Conservation (phyloP, 176 grass and related monocot species). For the Lolium rigidum region DNA sequence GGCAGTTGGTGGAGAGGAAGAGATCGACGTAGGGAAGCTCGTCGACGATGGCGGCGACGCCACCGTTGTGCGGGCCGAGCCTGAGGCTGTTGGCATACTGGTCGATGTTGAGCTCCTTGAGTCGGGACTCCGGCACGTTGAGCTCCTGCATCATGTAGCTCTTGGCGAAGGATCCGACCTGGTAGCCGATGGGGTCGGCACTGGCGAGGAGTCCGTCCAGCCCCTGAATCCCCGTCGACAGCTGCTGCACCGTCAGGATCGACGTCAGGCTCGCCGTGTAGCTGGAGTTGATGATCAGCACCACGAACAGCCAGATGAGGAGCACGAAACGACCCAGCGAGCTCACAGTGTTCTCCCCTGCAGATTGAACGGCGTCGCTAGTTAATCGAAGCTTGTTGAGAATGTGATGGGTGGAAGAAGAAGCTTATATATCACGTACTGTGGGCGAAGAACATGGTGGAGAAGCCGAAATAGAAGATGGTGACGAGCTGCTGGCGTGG, state of each 20-base stretch:
- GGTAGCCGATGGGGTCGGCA: slow-evolving; percentile 75
- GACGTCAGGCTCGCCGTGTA: slow-evolving; percentile 97
- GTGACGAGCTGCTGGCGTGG: slow-evolving; percentile 72
- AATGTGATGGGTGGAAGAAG: not conserved
- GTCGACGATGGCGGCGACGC: slow-evolving; percentile 88
- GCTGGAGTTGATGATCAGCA: slow-evolving; percentile 94
- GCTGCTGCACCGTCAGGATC: slow-evolving; percentile 93
- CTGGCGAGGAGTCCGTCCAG: slow-evolving; percentile 71
- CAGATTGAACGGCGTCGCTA: not conserved
- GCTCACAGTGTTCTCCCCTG: slow-evolving; percentile 91
- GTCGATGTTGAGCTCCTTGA: slow-evolving; percentile 50
- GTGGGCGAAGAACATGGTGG: slow-evolving; percentile 87
- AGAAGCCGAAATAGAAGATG: slow-evolving; percentile 93
- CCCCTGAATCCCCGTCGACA: slow-evolving; percentile 78
- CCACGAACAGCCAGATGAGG: slow-evolving; percentile 92
- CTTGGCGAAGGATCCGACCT: slow-evolving; percentile 83
- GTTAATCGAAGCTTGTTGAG: not conserved
- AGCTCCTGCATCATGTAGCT: slow-evolving; percentile 90
- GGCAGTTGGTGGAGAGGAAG: slow-evolving; percentile 85
- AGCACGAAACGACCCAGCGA: slow-evolving; percentile 80
- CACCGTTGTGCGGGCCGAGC: slow-evolving; percentile 68
- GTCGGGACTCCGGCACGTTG: slow-evolving; percentile 63
- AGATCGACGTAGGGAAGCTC: slow-evolving; percentile 83
- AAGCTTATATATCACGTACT: slow-evolving; percentile 34
- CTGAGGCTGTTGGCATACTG: slow-evolving; percentile 73